Base-by-base conservation (phyloP, 257 asterid genomes). In the Solanum paucissectum region DNA sequence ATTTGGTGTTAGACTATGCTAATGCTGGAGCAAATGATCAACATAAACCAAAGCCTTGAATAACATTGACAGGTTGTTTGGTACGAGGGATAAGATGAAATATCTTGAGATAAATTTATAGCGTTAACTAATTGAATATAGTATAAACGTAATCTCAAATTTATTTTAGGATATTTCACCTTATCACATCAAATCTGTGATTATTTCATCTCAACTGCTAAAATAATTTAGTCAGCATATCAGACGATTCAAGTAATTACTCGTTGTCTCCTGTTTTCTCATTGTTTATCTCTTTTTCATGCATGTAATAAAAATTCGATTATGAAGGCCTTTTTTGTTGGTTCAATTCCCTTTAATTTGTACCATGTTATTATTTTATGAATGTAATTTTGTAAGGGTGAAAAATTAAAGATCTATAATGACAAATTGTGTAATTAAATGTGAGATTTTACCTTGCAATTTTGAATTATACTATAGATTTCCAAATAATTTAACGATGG, bases 41-140 rank as follows among this genome's bases (percentile, higher is more conserved):
- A 33, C 66, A 81, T 81, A 46, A 81, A 7, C 85, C 85, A 81
- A 81, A 27, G 14, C 85, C 85, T 46, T 81, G 85, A 81, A 25
- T 76, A 23, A 21, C 0, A 40, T 76, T 55, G 40, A 12, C 0
- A 1, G 23, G 0, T 29, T 0, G 6, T 29, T 29, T 29, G 23
- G 23, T 69, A 69, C 0, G 23, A 4, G 5, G 11, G 21, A 27
- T 68, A 68, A 68, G 20, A 12, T 27, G 5, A 1, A 7, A 68
- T 29, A 27, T 27, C 0, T 68, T 6, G 18, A 1, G 16, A 29
- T 69, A 69, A 29, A 6, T 29, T 69, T 6, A 13, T 27, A 60
- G n/a, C 4, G 7, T 62, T n/a, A 10, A 2, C 1, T 5, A 25
- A 25, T 23, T 66, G 4, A 66, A 25, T 1, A 11, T 9, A 62